Percentiles rank a stretch among this genome's conserved stretches.
Evolutionary conservation across 768 basidiomycete species (phyloP).

Genomic region (Tricholoma matsutake): DNA sequence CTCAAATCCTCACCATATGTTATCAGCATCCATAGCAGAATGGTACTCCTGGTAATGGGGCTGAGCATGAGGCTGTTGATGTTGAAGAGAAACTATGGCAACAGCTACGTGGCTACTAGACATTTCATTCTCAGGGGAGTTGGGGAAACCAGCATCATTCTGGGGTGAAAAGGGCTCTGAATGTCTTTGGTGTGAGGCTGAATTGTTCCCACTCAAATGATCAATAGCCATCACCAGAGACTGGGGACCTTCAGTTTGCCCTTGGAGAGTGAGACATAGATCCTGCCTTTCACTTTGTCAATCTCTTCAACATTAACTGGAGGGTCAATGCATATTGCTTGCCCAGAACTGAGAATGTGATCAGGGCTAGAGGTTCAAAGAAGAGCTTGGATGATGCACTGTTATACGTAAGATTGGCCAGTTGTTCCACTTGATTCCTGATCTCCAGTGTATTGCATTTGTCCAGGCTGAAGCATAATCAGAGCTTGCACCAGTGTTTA

Average conservation of each 20-base stretch:
- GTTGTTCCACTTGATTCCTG: constrained; percentile 70
- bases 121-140: constrained; percentile 27
- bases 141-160: constrained; percentile 45
- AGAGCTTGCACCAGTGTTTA: neutral
- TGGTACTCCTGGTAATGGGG: constrained; percentile 26
- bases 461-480: constrained; percentile 55
- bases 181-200: constrained; percentile 34
- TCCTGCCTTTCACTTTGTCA: constrained; percentile 54
- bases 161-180: constrained; percentile 55
- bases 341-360: constrained; percentile 66
- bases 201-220: constrained; percentile 25
- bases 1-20: constrained; percentile 76
- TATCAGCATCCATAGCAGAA: constrained; percentile 47
- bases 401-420: constrained; percentile 72
- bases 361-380: neutral
- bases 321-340: constrained; percentile 90
- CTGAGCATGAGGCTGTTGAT: constrained; percentile 23
- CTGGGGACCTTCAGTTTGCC: constrained; percentile 47
- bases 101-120: constrained; percentile 20
- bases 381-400: constrained; percentile 44
- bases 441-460: constrained; percentile 79
- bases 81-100: constrained; percentile 25
- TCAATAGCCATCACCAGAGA: constrained; percentile 47
- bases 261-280: constrained; percentile 63
- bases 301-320: constrained; percentile 83